Evolutionary conservation across 768 basidiomycete species (phyloP), one percentile per base, ranked within the genome.

Genomic region (Xerocomus potaroensis): DNA sequence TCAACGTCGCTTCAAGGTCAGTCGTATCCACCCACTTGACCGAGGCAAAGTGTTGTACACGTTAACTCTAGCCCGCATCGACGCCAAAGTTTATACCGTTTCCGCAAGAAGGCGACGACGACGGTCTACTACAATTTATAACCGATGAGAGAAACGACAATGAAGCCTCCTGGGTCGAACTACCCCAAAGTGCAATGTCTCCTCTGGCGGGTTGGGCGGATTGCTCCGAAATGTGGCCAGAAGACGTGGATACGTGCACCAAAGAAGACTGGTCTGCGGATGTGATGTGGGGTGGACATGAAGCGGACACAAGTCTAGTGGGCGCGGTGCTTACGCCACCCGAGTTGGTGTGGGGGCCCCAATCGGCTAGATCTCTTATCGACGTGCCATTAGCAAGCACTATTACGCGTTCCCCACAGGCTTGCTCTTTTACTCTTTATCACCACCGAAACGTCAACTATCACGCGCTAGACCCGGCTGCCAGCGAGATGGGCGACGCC

Each of bases 1-100:
- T 34, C 69, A 68, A 9, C 66, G 67, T 12, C 67, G 54, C 36
- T 76, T 78, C 62, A 78, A 77, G 76, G 80, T 78, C 51, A 48
- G 61, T 60, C 33, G 22, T 22, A 45, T 49, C 40, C 42, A 35
- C 10, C 50, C 18, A 27, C n/a, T 22, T 42, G 43, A 43, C 32
- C 16, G 10, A 29, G 29, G 40, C 26, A 6, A 34, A 34, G 15
- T 34, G 35, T 55, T 38, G 41, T 43, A 52, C 36, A 24, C 34
- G 37, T 23, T 36, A 19, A 33, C 47, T 49, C 32, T 37, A 65
- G 66, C 55, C 56, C 31, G 41, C 46, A 24, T 30, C 40, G 43
- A 42, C 49, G 16, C 42, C 50, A 35, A 43, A 50, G 36, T 16
- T 48, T n/a, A 26, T 42, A 26, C 23, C 47, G 29, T 32, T 44